Evolutionary conservation across 2,329 filamentous ascomycete species (phyloP).

Genomic region (Ustilaginoidea virens): DNA sequence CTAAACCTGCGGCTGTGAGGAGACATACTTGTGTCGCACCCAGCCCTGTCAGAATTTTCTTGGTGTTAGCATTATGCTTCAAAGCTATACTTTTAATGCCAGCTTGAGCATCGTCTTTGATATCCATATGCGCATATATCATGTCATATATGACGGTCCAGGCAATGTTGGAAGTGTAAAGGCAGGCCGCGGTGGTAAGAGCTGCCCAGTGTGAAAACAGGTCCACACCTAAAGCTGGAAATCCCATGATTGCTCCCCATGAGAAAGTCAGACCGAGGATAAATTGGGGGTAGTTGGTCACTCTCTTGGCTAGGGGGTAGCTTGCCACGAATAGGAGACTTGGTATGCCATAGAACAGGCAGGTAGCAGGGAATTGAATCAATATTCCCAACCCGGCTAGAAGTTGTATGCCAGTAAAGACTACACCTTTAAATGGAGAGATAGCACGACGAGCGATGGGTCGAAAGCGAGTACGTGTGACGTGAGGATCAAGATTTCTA

Average conservation of each 20-base stretch:
- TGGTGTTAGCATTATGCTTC: conserved; percentile 63
- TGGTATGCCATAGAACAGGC: conserved; percentile 64
- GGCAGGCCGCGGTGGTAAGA: conserved; percentile 46
- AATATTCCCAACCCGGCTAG: conserved; percentile 58
- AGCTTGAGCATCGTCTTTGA: conserved; percentile 69
- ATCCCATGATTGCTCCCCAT: conserved; percentile 81
- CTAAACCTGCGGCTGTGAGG: conserved; percentile 52
- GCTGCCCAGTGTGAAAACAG: conserved; percentile 49
- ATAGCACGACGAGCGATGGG: conserved; percentile 71
- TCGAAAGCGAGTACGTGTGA: conserved; percentile 58
- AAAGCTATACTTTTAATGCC: conserved; percentile 83
- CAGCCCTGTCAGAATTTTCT: conserved; percentile 56
- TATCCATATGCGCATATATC: conserved; percentile 88
- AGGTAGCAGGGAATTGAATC: conserved; percentile 58
- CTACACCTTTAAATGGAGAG: conserved; percentile 52
- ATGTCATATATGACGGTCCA: conserved; percentile 89
- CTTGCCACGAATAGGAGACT: conserved; percentile 56
- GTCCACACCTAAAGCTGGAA: conserved; percentile 67
- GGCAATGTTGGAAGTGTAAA: conserved; percentile 66
- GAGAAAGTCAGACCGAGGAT: conserved; percentile 76
- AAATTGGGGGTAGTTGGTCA: conserved; percentile 77
- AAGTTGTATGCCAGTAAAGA: conserved; percentile 62
- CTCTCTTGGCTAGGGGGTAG: conserved; percentile 72
- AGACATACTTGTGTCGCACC: conserved; percentile 54
- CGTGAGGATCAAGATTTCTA: conserved; percentile 69